Evolutionary conservation across 306 rosid genomes (phyloP), one percentile per base, ranked within the genome.

Genomic region (Quercus parvula): DNA sequence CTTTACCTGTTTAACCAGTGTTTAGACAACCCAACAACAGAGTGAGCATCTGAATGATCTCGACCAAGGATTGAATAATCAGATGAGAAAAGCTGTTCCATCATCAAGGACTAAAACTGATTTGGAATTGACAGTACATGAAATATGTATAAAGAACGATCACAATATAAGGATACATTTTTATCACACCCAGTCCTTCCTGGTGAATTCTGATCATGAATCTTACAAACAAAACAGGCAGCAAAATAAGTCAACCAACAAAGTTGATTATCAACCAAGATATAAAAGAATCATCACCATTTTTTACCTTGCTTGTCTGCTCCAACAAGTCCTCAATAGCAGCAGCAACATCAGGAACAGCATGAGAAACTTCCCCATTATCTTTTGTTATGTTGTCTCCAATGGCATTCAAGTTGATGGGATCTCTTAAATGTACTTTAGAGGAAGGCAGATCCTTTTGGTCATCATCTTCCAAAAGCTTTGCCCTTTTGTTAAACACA

Each of bases 251-350:
- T 83, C 75, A 56, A 74, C 75, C 44, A 61, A 71, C 74, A 78
- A 82, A 79, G 56, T 79, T 17, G 9, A 46, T 28, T 31, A 70
- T 46, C 44, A 76, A 30, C 68, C 51, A 81, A 59, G 71, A 72
- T 56, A 72, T 62, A 81, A 72, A 77, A 75, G 35, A 61, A 78
- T 75, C 28, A 83, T 72, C 71, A 79, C 84, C 73, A 76, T 15
- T 71, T 67, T 79, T 78, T 87, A 95, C 98, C 99, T 92, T 91
- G 63, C 91, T 94, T 57, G 99, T 95, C 86, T 95, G 92, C 92
- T 91, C 98, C 85, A 95, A 78, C 83, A 95, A 88, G 90, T 91
- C 97, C 83, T 95, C 98, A 84, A 95, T 91, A 54, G 98, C 99
- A 56, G 98, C 85, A 81, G 99, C 98, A 20, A 95, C 98, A 90